Evolutionary conservation across 2,329 filamentous ascomycete species (phyloP), one percentile per base, ranked within the genome.

Genomic region (Claviceps pazoutovae): DNA sequence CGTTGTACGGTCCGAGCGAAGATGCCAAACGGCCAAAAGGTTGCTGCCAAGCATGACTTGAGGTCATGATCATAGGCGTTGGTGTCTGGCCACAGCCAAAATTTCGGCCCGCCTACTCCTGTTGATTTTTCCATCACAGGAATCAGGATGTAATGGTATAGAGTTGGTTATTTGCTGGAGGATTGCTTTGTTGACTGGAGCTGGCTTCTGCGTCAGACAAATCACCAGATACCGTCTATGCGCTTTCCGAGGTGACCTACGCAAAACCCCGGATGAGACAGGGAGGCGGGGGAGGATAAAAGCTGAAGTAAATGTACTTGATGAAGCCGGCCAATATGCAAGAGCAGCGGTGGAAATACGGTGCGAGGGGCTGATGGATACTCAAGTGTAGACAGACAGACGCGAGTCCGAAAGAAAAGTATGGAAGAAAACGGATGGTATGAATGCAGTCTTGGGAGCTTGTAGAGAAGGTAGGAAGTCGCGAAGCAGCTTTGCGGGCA

Each of bases 1-100:
- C 61, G 62, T 43, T 54, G 50, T n/a, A 54, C 55, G 3, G 58
- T 54, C n/a, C 64, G 60, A 21, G 60, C 54, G 50, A 65, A 67
- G n/a, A 52, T 49, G 17, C 51, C 55, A 30, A 64, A 66, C 1
- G 62, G 60, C 48, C 57, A 62, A 26, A 54, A 56, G 2, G 34
- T 36, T 9, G 55, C 54, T 16, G 59, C 53, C 2, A 50, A 16
- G 44, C 54, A 54, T 0, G 59, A 45, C 4, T 48, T 50, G 14
- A n/a, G 1, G 5, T 45, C 44, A 41, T 49, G 52, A 26, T 46
- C 21, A 6, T 53, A 17, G n/a, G 21, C 43, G 11, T 55, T 45
- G 14, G 48, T 37, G 6, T 34, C 41, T 17, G 54, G 52, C 55
- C 56, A 61, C 16, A 53, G 53, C 58, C 57, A 62, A 14, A 55